Base-by-base conservation (phyloP, 768 basidiomycete species). In the Rhodotorula kratochvilovae region DNA sequence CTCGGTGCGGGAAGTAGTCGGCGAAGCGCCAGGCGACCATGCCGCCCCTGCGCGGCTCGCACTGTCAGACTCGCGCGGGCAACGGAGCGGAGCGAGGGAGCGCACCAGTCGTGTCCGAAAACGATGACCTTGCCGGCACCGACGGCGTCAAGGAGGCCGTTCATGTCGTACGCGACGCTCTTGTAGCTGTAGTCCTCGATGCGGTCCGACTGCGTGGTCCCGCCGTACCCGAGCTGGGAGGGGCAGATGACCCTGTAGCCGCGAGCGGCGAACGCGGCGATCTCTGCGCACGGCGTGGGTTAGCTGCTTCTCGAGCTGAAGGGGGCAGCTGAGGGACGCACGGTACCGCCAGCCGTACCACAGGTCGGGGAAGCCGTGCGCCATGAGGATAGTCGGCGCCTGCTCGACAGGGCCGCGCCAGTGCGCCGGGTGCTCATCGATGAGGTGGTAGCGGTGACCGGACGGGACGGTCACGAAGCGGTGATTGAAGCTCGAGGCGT, bases 261-360 rank as follows among this genome's bases (percentile, higher is more conserved):
- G 5, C 66, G 36, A 3, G 61, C 42, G 1, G 61, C 45, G 48
- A 74, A 53, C 3, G 63, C 69, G 21, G 56, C 62, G 46, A 72
- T 75, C 46, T 75, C 73, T 71, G 62, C 23, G 45, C 39, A n/a
- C n/a, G n/a, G n/a, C n/a, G n/a, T n/a, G n/a, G n/a, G n/a, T n/a
- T n/a, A n/a, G n/a, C n/a, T n/a, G n/a, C n/a, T n/a, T n/a, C n/a
- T n/a, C n/a, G n/a, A n/a, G n/a, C n/a, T n/a, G n/a, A n/a, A n/a
- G n/a, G n/a, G n/a, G n/a, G n/a, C n/a, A n/a, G n/a, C n/a, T n/a
- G n/a, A n/a, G n/a, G n/a, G n/a, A 67, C 73, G 23, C 25, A 74
- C 72, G 73, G 54, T 71, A 72, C 23, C 74, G 43, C 64, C 67
- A 75, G 21, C 74, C 74, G 54, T 64, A 71, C 70, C 70, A 69